Conservation (phyloP, 1,284 basidiomycete species). For the Moesziomyces sp. region DNA sequence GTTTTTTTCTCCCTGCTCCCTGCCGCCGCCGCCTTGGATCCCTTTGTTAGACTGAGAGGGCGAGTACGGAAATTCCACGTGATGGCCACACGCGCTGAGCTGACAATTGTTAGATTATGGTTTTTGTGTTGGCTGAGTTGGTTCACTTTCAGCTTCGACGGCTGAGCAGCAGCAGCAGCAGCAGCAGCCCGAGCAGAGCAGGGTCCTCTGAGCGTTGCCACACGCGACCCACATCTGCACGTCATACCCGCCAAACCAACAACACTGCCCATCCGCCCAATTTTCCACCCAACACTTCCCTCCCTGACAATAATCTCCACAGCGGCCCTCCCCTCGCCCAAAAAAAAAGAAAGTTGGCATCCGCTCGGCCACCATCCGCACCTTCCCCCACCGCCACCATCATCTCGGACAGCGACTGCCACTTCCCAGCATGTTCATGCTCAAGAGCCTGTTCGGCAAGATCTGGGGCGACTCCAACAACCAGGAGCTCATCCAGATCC, state of each 20-base stretch:
- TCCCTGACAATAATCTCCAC: too few species aligned
- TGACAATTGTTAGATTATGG: constrained; percentile 6
- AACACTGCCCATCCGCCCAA: too few species aligned
- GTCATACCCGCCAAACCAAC: too few species aligned
- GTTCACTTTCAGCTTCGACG: constrained; percentile 12
- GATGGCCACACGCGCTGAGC: constrained; percentile 14
- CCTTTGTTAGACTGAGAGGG: constrained; percentile 10
- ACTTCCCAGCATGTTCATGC: constrained; percentile 75
- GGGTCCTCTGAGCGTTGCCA: background rate
- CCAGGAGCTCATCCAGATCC: constrained; percentile 83
- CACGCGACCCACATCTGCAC: too few species aligned
- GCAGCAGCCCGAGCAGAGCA: background rate
- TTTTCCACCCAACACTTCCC: too few species aligned
- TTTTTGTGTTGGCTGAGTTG: constrained; percentile 2
- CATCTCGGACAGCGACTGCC: constrained; percentile 5
- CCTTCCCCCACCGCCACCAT: constrained; percentile 22
- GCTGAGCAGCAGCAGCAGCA: too few species aligned
- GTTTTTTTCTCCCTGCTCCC: constrained; percentile 21
- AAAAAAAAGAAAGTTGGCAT: background rate
- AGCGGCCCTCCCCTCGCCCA: too few species aligned
- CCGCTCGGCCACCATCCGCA: background rate
- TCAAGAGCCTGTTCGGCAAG: constrained; percentile 85
- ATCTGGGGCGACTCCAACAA: constrained; percentile 77
- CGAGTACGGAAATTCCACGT: constrained; percentile 9
- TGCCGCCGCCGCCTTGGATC: background rate